These are phyloP conservation scores for Acanthamoeba culbertsoni DNA, from an alignment of 208 protist species.

Conservation along the genomic window DNA sequence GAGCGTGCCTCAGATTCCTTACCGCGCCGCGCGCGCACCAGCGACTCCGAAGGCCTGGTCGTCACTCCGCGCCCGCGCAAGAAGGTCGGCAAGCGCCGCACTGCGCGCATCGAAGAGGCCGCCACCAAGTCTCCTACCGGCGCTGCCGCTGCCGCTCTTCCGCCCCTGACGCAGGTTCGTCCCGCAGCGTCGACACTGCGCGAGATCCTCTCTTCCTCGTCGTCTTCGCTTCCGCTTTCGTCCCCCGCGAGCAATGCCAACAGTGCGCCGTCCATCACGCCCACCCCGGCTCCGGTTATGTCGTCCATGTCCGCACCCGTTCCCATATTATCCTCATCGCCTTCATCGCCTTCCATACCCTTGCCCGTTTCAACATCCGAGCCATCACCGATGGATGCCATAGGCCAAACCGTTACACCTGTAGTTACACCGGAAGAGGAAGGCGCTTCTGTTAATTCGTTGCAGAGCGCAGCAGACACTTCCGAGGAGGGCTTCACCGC, in stretches of 20 bases:
- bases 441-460: too few species aligned
- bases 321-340: not conserved
- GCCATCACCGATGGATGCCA: too few species aligned
- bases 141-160: not conserved
- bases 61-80: not conserved
- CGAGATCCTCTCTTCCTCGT: not conserved
- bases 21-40: not conserved
- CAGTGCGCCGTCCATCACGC: not conserved
- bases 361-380: not conserved
- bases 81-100: not conserved
- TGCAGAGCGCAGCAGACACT: too few species aligned
- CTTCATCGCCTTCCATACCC: not conserved
- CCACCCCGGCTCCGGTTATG: not conserved
- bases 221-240: not conserved
- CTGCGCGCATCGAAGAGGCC: not conserved
- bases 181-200: not conserved
- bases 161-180: not conserved
- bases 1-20: too few species aligned
- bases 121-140: not conserved
- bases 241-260: not conserved
- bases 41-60: not conserved
- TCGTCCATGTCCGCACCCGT: not conserved
- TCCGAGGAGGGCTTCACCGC: too few species aligned
- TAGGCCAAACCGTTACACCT: too few species aligned
- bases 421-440: too few species aligned